Conservation (phyloP, 257 asterid genomes). For the Fraxinus excelsior region DNA sequence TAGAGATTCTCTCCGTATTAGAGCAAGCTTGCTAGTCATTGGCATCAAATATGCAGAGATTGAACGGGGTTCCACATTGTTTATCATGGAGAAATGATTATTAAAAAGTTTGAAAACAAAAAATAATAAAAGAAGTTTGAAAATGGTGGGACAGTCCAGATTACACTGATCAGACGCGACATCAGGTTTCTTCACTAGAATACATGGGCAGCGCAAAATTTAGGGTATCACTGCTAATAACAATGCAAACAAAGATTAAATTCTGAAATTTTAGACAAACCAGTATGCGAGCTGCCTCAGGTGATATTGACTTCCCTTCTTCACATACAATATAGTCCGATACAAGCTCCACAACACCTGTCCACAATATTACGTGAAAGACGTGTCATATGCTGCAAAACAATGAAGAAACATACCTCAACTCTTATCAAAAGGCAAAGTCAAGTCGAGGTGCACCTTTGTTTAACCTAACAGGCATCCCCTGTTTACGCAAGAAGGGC, state of each 20-base stretch:
- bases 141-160: neutral
- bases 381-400: neutral
- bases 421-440: neutral
- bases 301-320: conserved; percentile 78
- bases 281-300: conserved; percentile 90
- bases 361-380: neutral
- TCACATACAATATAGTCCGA: conserved; percentile 82
- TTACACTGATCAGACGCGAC: neutral
- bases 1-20: neutral
- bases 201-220: neutral
- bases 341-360: conserved; percentile 92
- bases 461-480: conserved; percentile 95
- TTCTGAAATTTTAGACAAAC: conserved; percentile 35
- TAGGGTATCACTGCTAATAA: neutral
- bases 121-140: too few relatives aligned
- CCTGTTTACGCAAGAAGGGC: conserved; percentile 92
- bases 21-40: neutral
- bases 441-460: conserved; percentile 45
- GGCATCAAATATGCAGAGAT: neutral
- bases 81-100: too few relatives aligned
- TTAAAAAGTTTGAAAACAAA: too few relatives aligned
- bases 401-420: neutral
- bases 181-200: neutral
- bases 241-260: neutral
- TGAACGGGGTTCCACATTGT: neutral